Base-by-base conservation (phyloP, 257 asterid genomes). In the Rubia yunnanensis region DNA sequence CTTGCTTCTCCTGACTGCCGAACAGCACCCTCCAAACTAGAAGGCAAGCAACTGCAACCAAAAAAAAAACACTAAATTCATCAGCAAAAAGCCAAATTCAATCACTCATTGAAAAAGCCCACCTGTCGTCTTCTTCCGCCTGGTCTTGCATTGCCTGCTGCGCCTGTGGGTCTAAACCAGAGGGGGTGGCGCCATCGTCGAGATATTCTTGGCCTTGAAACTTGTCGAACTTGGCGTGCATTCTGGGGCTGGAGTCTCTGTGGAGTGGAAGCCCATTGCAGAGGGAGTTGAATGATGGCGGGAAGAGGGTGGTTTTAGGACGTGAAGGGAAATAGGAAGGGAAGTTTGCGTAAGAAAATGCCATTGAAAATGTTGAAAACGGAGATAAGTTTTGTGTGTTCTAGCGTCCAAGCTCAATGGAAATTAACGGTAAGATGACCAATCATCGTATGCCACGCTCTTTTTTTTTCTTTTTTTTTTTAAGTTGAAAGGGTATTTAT, bases 1-100 rank as follows among this genome's bases (percentile, higher is more conserved):
- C 79, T 74, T 69, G 98, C 95, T 83, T 77, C 83, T 77, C 95
- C 91, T 3, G 98, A 86, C 77, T 92, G 98, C 61, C 73, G 81
- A 71, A 92, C 94, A 30, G 98, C 98, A 71, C 96, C 98, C 82
- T 80, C 97, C 94, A 92, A 79, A 77, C 86, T 95, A 76, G 89
- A 81, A 66, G 98, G 97, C 79, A 92, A 76, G 76, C 96, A 89
- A 77, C 98, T 92, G 88, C 48, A 78, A 81, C 54, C 49, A 54
- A 39, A 59, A 50, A 52, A 1, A 53, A 20, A 20, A 27, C 7
- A 49, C 26, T 50, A 53, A 22, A 22, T 22, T 22, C 5, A 49
- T 66, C 24, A 10, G 10, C 50, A 49, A 39, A 63, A 23, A 9
- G 39, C 3, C 26, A 23, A 26, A 60, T 52, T 11, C 13, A 14